These are phyloP conservation scores for Diaporthe humulicola DNA, from an alignment of 2,329 filamentous ascomycete species.

Conservation along the genomic window DNA sequence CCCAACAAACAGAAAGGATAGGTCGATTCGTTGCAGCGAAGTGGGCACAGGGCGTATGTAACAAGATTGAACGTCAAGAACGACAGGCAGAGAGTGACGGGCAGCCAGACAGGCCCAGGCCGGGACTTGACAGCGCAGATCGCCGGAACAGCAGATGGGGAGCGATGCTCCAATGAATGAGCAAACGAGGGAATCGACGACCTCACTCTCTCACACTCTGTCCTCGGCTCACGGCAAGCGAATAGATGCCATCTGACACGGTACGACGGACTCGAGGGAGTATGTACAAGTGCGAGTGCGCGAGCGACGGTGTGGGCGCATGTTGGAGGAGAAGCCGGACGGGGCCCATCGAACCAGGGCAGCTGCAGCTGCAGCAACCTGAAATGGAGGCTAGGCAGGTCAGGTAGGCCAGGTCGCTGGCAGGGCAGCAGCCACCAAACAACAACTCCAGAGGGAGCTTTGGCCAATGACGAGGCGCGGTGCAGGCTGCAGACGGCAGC, in stretches of 20 bases:
- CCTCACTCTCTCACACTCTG: conserved; percentile 3
- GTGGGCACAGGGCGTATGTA: conserved; percentile 18
- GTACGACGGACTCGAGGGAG: conserved; percentile 8
- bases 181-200: background rate
- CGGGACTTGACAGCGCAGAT: conserved; percentile 22
- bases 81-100: conserved; percentile 18
- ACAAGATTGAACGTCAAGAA: conserved; percentile 25
- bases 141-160: background rate
- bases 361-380: conserved; percentile 30
- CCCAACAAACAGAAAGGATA: background rate
- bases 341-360: background rate
- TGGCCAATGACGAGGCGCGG: conserved; percentile 29
- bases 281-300: conserved; percentile 4
- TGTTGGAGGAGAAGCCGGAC: conserved; percentile 7
- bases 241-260: conserved; percentile 20
- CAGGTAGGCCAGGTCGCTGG: no score
- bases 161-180: background rate
- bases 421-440: conserved; percentile 20
- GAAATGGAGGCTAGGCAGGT: conserved; percentile 13
- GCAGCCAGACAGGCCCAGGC: background rate
- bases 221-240: conserved; percentile 27
- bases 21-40: conserved; percentile 10
- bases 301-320: background rate
- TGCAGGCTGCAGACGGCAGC: background rate
- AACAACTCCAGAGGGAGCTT: conserved; percentile 12